phyloP scores from a whole-genome alignment of 2,329 filamentous ascomycete species.

The Ophiostoma himal-ulmi region DNA sequence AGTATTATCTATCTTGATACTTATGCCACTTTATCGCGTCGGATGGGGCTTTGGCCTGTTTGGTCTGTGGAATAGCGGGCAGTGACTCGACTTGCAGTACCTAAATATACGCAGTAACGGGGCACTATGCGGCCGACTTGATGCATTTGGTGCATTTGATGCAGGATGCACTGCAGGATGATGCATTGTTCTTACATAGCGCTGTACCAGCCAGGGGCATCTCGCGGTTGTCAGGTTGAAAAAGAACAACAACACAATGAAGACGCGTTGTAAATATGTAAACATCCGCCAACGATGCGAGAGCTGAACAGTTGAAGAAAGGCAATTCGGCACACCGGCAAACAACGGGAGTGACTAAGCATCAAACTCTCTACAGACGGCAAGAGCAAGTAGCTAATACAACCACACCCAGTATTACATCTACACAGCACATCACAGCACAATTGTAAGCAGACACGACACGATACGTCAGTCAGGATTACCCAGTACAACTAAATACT shows the following conservation, averaged over 20 bases:
- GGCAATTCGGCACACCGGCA: not conserved
- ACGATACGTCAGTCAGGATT: not conserved
- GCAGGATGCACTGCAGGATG: not conserved
- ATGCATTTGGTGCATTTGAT: not conserved
- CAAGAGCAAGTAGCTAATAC: not conserved
- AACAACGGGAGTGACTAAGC: not conserved
- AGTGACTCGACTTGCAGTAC: not conserved
- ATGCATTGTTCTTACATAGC: constrained; percentile 1
- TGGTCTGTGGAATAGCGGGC: no score
- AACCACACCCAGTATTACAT: not conserved
- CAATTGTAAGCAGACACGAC: not conserved
- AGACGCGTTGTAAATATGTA: not conserved
- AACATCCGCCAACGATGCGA: not conserved
- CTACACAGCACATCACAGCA: constrained; percentile 1
- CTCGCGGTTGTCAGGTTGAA: not conserved
- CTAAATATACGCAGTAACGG: constrained; percentile 1
- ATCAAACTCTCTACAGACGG: not conserved
- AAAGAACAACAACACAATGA: not conserved
- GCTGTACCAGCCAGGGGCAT: constrained; percentile 6
- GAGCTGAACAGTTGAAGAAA: not conserved
- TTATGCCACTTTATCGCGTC: not conserved
- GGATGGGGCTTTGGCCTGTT: not conserved
- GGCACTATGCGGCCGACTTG: not conserved
- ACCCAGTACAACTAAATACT: not conserved
- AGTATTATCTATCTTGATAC: no score